Evolutionary conservation across 108 stramenopile genomes (phyloP).

Genomic region (Bacterosira constricta): DNA sequence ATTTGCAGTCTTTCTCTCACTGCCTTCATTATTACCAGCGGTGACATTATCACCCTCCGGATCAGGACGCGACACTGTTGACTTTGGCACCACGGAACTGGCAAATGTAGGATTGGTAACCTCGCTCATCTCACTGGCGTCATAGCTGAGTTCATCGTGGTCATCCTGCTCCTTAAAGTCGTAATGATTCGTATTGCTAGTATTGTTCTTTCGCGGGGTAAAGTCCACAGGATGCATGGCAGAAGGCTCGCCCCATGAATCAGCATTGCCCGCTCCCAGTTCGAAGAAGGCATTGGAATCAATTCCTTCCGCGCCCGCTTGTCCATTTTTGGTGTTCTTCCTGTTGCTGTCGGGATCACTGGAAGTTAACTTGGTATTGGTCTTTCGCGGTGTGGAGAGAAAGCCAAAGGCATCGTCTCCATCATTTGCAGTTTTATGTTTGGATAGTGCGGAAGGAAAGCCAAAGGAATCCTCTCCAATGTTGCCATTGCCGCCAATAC

Average conservation of each 20-base stretch:
- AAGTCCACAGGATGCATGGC: conserved; percentile 23
- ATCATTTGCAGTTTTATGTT: too few species aligned
- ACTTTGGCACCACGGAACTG: neutral
- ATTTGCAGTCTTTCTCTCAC: neutral
- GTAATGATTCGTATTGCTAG: neutral
- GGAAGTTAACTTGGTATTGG: conserved; percentile 4
- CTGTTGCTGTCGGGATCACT: neutral
- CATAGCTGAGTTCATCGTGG: conserved; percentile 13
- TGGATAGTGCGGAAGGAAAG: too few species aligned
- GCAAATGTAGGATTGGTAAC: conserved; percentile 39
- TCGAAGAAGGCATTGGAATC: conserved; percentile 18
- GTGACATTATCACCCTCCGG: conserved; percentile 17
- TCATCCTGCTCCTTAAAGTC: conserved; percentile 15
- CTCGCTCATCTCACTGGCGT: conserved; percentile 42
- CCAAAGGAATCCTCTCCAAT: conserved; percentile 38
- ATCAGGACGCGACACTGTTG: neutral
- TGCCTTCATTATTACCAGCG: too few species aligned
- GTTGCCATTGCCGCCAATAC: neutral
- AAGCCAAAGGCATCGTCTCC: conserved; percentile 41
- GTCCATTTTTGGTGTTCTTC: neutral
- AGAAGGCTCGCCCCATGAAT: conserved; percentile 39
- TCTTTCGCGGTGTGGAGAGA: too few species aligned
- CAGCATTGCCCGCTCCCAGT: neutral
- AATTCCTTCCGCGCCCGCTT: neutral
- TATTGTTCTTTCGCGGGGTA: conserved; percentile 21